phyloP scores from a whole-genome alignment of 139 green algal species.

The Picocystis salinarum region DNA sequence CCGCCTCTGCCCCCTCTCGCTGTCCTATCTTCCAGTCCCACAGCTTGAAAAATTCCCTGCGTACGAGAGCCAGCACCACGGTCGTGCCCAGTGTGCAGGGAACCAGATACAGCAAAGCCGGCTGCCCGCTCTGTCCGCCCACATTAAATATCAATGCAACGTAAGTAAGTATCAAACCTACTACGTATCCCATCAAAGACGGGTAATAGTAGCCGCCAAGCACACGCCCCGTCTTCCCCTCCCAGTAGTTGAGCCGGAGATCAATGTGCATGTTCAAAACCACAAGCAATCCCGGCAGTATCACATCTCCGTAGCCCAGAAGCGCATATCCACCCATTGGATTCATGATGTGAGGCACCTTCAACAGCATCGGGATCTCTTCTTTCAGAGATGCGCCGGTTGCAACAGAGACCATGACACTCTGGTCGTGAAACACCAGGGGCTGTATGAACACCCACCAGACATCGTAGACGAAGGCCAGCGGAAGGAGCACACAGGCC shows the following conservation, averaged over 20 bases:
- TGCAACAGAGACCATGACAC: slow-evolving; percentile 71
- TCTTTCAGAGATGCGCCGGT: slow-evolving; percentile 18
- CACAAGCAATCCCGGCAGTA: slow-evolving; percentile 60
- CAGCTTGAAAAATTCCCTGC: slow-evolving; percentile 32
- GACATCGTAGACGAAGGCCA: slow-evolving; percentile 62
- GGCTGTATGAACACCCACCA: slow-evolving; percentile 93
- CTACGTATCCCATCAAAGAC: slow-evolving; percentile 31
- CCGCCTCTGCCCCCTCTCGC: no score
- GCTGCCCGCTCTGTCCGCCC: slow-evolving; percentile 48
- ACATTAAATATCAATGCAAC: slow-evolving; percentile 33
- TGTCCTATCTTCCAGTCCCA: slow-evolving; percentile 13
- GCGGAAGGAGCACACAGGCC: slow-evolving; percentile 47
- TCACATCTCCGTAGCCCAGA: slow-evolving; percentile 51
- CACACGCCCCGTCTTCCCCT: slow-evolving; percentile 5
- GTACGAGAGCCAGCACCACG: slow-evolving; percentile 12
- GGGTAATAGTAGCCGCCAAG: slow-evolving; percentile 25
- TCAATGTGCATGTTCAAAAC: slow-evolving; percentile 13
- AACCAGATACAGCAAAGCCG: slow-evolving; percentile 82
- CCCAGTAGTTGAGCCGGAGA: not conserved
- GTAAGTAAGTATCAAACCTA: slow-evolving; percentile 68
- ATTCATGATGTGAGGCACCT: slow-evolving; percentile 34
- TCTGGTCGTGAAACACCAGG: slow-evolving; percentile 35
- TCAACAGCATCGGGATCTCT: slow-evolving; percentile 66
- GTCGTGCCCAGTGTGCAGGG: slow-evolving; percentile 56
- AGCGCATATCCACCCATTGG: slow-evolving; percentile 17